These are phyloP conservation scores for Thelonectria olida DNA, from an alignment of 2,329 filamentous ascomycete species.

Conservation along the genomic window DNA sequence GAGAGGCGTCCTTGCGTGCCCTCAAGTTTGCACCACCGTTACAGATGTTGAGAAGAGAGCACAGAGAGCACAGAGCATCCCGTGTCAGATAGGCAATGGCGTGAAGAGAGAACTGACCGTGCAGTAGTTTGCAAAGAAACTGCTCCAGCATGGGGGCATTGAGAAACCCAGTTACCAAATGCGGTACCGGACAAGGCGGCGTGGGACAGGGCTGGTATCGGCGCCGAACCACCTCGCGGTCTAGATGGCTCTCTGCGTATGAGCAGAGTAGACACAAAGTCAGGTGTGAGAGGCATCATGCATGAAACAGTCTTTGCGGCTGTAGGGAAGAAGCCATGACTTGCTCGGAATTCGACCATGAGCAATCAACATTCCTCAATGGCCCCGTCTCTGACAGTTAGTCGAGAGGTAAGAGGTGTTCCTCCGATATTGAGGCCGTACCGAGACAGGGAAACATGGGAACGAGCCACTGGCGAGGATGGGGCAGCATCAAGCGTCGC, in stretches of 20 bases:
- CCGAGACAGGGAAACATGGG: slow-evolving; percentile 8
- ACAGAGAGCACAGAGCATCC: slow-evolving; percentile 2
- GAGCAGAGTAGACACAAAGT: slow-evolving; percentile 12
- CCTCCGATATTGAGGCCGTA: background rate
- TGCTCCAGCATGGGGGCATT: slow-evolving; percentile 18
- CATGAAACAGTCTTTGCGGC: slow-evolving; percentile 9
- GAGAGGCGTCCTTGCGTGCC: slow-evolving; percentile 4
- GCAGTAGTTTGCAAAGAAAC: slow-evolving; percentile 32
- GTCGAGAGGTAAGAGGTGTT: slow-evolving; percentile 10
- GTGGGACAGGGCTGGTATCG: slow-evolving; percentile 32
- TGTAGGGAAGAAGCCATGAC: background rate
- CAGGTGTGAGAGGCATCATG: slow-evolving; percentile 11
- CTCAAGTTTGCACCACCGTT: slow-evolving; percentile 3
- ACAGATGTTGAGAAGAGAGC: background rate
- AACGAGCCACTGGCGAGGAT: slow-evolving; percentile 4
- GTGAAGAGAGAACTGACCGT: slow-evolving; percentile 29
- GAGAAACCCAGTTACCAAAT: slow-evolving; percentile 30
- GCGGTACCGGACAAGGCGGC: slow-evolving; percentile 20
- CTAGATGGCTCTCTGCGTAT: slow-evolving; percentile 29
- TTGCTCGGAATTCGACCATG: background rate
- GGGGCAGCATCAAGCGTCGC: slow-evolving; percentile 12
- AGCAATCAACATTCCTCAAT: slow-evolving; percentile 8
- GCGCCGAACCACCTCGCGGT: slow-evolving; percentile 29
- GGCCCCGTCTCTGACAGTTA: background rate
- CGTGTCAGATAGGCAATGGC: slow-evolving; percentile 22